phyloP scores from a whole-genome alignment of 2,329 filamentous ascomycete species.

The Kalmusia sp. region DNA sequence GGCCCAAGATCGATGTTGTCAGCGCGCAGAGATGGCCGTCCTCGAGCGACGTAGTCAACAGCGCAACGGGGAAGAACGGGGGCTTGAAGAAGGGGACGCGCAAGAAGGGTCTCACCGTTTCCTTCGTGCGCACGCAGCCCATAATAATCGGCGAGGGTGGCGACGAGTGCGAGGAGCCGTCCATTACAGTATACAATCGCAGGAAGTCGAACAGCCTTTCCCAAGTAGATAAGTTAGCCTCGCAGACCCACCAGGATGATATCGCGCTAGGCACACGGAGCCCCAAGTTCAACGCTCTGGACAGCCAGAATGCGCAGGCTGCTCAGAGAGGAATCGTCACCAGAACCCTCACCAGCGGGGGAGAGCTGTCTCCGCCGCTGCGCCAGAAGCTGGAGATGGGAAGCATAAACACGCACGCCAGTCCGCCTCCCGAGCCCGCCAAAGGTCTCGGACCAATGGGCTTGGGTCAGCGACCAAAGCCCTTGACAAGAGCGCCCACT shows the following conservation, averaged over 20 bases:
- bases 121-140: constrained; percentile 74
- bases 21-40: constrained; percentile 60
- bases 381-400: constrained; percentile 46
- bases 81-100: constrained; percentile 48
- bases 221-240: constrained; percentile 21
- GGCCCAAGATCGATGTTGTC: constrained; percentile 57
- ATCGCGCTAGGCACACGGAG: constrained; percentile 32
- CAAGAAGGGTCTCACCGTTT: constrained; percentile 75
- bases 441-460: constrained; percentile 43
- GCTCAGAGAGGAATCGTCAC: constrained; percentile 39
- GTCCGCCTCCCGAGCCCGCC: constrained; percentile 33
- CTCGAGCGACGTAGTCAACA: constrained; percentile 51
- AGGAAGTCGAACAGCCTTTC: constrained; percentile 49
- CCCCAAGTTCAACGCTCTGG: constrained; percentile 31
- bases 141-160: constrained; percentile 91
- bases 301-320: constrained; percentile 31
- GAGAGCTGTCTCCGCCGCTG: constrained; percentile 45
- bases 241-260: constrained; percentile 38
- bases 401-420: constrained; percentile 41
- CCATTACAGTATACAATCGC: constrained; percentile 71
- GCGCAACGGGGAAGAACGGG: constrained; percentile 43
- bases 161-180: constrained; percentile 79
- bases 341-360: constrained; percentile 40
- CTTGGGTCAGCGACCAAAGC: constrained; percentile 40
- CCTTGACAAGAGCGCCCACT: constrained; percentile 40